Conservation (phyloP, 225 moss, liverwort and hornwort species). For the Polytrichum commune region DNA sequence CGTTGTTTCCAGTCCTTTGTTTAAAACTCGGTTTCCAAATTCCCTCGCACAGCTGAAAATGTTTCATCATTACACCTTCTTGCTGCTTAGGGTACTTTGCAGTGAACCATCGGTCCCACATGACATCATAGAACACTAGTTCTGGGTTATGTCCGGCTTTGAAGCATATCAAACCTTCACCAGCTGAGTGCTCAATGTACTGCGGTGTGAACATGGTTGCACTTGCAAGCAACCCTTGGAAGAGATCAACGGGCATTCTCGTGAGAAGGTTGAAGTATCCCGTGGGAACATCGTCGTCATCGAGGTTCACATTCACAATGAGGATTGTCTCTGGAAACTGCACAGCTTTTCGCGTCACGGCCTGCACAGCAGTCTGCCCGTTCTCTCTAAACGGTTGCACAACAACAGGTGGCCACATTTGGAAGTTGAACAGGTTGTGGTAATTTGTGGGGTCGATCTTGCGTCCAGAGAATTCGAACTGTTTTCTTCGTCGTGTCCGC, state of each 20-base stretch:
- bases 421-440: conserved; percentile 20
- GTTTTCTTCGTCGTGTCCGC: conserved; percentile 3
- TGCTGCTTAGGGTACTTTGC: conserved; percentile 14
- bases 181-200: conserved; percentile 19
- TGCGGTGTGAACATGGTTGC: conserved; percentile 13
- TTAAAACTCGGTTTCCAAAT: conserved; percentile 27
- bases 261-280: conserved; percentile 20
- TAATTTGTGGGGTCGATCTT: conserved; percentile 28
- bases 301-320: conserved; percentile 24
- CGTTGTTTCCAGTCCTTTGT: conserved; percentile 25
- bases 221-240: conserved; percentile 18
- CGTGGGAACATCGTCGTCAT: conserved; percentile 12
- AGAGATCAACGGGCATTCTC: conserved; percentile 15
- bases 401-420: conserved; percentile 26
- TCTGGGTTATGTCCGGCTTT: conserved; percentile 24
- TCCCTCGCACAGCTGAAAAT: conserved; percentile 28
- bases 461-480: conserved; percentile 19
- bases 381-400: conserved; percentile 17
- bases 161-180: conserved; percentile 22
- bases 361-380: neutral
- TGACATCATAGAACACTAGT: conserved; percentile 20
- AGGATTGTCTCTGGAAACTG: conserved; percentile 23
- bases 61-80: conserved; percentile 27
- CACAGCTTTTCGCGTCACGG: conserved; percentile 14
- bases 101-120: conserved; percentile 26